These are phyloP conservation scores for Antitrichia curtipendula DNA, from an alignment of 225 moss, liverwort and hornwort species.

Conservation along the genomic window DNA sequence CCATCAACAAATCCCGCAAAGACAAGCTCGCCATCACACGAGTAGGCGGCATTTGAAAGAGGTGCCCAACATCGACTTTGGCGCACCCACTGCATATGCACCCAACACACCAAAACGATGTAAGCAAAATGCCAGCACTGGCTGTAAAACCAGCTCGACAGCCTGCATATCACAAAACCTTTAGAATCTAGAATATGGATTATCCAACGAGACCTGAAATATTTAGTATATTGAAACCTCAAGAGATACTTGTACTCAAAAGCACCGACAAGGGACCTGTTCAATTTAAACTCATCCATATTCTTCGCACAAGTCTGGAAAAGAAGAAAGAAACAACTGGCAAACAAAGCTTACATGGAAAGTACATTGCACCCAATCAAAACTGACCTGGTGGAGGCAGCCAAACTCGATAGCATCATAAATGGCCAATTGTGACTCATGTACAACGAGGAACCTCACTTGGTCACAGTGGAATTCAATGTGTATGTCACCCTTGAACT, in stretches of 20 bases:
- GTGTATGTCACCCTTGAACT: conserved; percentile 56
- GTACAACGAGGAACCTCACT: conserved; percentile 74
- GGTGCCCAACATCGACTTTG: conserved; percentile 52
- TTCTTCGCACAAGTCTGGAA: not conserved
- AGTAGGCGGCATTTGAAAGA: conserved; percentile 73
- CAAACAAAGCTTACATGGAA: not conserved
- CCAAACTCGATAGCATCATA: conserved; percentile 74
- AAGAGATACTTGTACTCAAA: not conserved
- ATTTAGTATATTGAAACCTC: not conserved
- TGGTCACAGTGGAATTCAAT: conserved; percentile 87
- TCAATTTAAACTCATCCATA: not conserved
- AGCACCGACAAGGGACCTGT: not conserved
- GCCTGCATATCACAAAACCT: not conserved
- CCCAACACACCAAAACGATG: not conserved
- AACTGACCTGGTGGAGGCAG: conserved; percentile 49
- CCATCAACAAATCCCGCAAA: conserved; percentile 86
- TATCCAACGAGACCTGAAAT: not conserved
- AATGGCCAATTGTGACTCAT: conserved; percentile 77
- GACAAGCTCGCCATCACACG: conserved; percentile 71
- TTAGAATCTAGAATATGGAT: not conserved
- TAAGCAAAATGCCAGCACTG: not conserved
- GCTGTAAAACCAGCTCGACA: not conserved
- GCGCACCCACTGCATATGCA: conserved; percentile 53
- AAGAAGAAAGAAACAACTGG: not conserved
- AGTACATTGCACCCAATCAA: not conserved